Evolutionary conservation across 2,329 filamentous ascomycete genomes (phyloP), one percentile per base, ranked within the genome.

Genomic region (Ophiosphaerella narmari): DNA sequence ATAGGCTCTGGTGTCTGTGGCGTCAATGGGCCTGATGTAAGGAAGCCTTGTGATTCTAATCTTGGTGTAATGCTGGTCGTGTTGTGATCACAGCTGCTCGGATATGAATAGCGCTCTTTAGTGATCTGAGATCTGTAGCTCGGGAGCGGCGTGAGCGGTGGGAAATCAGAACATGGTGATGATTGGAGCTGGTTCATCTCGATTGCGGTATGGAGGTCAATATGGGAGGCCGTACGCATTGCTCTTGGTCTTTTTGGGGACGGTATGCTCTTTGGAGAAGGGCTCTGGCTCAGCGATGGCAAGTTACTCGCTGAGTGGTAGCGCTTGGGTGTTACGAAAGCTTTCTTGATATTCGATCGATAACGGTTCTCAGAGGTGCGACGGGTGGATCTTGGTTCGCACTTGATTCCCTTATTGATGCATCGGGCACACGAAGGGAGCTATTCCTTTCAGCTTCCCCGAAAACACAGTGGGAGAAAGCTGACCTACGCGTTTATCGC

Each of bases 401-500:
- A 73, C 31, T 60, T 63, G 26, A 72, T 67, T 31, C 68, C 69
- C 49, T 73, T 73, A 29, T 59, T 59, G 12, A 66, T 64, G 48
- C 69, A 73, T 34, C 69, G 63, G 26, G 69, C 70, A 52, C 70
- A 73, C 35, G 70, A 66, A 23, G 70, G 70, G n/a, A 70, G 54
- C 67, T 71, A 31, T 24, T 26, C 1, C 36, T 21, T 32, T 46
- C 1, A 48, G 42, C 36, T 16, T 43, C 39, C 24, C n/a, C 5
- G 12, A 12, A 18, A n/a, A 16, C 4, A 31, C 29, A n/a, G 26
- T 29, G 26, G 0, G 24, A 8, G 12, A 24, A 12, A 26, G 29
- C 12, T 2, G 13, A 52, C 67, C 47, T 51, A 71, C 70, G 49
- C 60, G 61, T 59, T 71, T 73, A 46, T 73, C 68, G 48, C 70